Percentiles rank a stretch among this genome's conserved stretches.
These are phyloP conservation scores for Arthrobotrys entomopaga DNA, from an alignment of 2,329 filamentous ascomycete species.

Conservation along the genomic window DNA sequence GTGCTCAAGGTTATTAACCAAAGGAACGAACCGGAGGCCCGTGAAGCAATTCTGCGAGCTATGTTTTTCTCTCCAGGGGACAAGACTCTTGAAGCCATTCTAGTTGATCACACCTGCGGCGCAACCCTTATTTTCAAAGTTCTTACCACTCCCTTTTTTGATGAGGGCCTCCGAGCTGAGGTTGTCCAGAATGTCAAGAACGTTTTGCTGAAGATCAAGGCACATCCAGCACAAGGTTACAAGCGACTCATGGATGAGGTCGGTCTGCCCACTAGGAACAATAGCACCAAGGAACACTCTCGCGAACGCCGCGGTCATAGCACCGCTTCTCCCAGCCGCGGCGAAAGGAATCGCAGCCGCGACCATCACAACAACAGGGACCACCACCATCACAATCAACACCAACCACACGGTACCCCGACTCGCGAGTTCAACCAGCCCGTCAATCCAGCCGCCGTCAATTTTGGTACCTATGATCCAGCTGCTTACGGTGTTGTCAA, in stretches of 20 bases:
- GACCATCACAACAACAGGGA: conserved; percentile 55
- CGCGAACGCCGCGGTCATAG: conserved; percentile 54
- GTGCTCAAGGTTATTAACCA: conserved; percentile 99
- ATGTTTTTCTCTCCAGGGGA: conserved; percentile 92
- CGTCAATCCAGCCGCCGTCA: conserved; percentile 49
- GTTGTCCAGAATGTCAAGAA: conserved; percentile 92
- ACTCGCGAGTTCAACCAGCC: conserved; percentile 52
- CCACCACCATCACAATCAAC: conserved; percentile 54
- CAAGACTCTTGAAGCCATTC: conserved; percentile 85
- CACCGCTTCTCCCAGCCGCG: conserved; percentile 56
- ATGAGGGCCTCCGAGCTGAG: conserved; percentile 86
- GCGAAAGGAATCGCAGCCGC: conserved; percentile 56
- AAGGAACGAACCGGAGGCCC: conserved; percentile 89
- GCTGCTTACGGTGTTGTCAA: conserved; percentile 52
- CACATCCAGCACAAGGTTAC: conserved; percentile 92
- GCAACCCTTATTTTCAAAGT: conserved; percentile 99
- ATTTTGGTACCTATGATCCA: conserved; percentile 56
- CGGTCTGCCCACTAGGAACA: conserved; percentile 77
- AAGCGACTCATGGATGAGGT: conserved; percentile 99
- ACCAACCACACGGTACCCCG: conserved; percentile 51
- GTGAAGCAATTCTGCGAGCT: conserved; percentile 87
- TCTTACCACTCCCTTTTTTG: conserved; percentile 94
- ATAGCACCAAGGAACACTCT: conserved; percentile 57
- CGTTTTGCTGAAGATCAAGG: conserved; percentile 88
- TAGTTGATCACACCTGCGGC: conserved; percentile 89